Evolutionary conservation across 306 rosid genomes (phyloP).

Genomic region (Dalbergia cochinchinensis): DNA sequence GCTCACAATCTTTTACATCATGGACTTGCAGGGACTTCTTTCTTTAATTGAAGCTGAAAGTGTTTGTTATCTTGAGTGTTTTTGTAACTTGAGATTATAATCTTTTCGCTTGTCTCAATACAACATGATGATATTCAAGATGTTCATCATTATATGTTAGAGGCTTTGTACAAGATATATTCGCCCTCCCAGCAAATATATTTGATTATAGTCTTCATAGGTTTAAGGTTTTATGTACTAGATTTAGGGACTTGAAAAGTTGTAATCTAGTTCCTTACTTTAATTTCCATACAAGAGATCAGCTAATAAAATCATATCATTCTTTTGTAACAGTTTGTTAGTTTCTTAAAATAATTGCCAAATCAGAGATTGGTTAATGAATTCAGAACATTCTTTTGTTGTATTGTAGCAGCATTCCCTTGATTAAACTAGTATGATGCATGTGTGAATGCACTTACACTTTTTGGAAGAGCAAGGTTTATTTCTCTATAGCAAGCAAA

Average conservation of each 20-base stretch:
- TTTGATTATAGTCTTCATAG: slow-evolving; percentile 41
- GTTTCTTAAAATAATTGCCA: not conserved
- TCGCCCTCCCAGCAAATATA: slow-evolving; percentile 48
- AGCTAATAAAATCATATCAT: slow-evolving; percentile 34
- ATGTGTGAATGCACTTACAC: not conserved
- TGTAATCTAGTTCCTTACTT: slow-evolving; percentile 40
- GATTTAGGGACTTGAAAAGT: slow-evolving; percentile 23
- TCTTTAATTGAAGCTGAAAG: slow-evolving; percentile 44
- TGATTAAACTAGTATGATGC: not conserved
- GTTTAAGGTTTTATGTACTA: slow-evolving; percentile 36
- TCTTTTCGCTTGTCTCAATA: slow-evolving; percentile 54
- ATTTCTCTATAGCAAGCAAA: not conserved
- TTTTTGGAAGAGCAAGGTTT: not conserved
- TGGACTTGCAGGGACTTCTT: slow-evolving; percentile 88
- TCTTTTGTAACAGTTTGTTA: slow-evolving; percentile 26
- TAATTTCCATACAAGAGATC: slow-evolving; percentile 26
- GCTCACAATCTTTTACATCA: slow-evolving; percentile 91
- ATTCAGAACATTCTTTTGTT: slow-evolving; percentile 31
- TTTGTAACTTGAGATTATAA: not conserved
- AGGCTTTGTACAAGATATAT: slow-evolving; percentile 51
- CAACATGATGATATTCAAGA: slow-evolving; percentile 37
- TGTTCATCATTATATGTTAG: slow-evolving; percentile 43
- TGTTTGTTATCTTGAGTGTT: not conserved
- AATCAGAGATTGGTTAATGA: not conserved
- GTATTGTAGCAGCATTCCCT: not conserved